These are phyloP conservation scores for Backusella australiensis DNA, from an alignment of 192 early-diverging fungal genomes.

Conservation along the genomic window DNA sequence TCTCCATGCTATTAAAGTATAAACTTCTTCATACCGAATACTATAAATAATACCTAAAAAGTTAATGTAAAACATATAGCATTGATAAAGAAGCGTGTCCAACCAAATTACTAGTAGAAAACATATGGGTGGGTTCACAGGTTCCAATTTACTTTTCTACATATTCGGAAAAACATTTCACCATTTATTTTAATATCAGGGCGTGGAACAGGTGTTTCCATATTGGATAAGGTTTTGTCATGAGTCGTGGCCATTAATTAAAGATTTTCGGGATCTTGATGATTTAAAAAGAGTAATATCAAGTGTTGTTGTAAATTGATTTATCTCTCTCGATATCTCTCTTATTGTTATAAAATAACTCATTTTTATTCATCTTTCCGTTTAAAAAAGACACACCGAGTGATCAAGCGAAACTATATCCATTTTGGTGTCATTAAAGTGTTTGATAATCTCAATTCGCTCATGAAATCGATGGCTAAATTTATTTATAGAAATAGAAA, in stretches of 20 bases:
- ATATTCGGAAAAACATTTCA: background rate
- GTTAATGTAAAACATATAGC: background rate
- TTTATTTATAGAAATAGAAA: too few species aligned
- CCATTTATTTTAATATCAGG: background rate
- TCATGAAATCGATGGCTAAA: too few species aligned
- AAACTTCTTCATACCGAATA: too few species aligned
- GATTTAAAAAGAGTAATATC: background rate
- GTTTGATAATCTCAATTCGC: too few species aligned
- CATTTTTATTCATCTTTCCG: too few species aligned
- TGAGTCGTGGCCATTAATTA: background rate
- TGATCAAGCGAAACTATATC: too few species aligned
- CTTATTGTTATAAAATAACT: too few species aligned
- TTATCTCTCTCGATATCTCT: too few species aligned
- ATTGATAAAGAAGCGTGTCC: background rate
- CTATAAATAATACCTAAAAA: too few species aligned
- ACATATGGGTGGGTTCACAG: background rate
- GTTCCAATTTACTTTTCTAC: background rate
- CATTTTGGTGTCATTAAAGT: too few species aligned
- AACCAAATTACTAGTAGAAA: background rate
- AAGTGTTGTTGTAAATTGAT: background rate
- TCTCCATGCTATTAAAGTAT: too few species aligned
- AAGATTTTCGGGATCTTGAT: background rate
- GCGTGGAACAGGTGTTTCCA: background rate
- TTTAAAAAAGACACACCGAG: too few species aligned
- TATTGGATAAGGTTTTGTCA: background rate